Conservation (phyloP, 2,329 filamentous ascomycete species). For the Hyphodiscus sp. region DNA sequence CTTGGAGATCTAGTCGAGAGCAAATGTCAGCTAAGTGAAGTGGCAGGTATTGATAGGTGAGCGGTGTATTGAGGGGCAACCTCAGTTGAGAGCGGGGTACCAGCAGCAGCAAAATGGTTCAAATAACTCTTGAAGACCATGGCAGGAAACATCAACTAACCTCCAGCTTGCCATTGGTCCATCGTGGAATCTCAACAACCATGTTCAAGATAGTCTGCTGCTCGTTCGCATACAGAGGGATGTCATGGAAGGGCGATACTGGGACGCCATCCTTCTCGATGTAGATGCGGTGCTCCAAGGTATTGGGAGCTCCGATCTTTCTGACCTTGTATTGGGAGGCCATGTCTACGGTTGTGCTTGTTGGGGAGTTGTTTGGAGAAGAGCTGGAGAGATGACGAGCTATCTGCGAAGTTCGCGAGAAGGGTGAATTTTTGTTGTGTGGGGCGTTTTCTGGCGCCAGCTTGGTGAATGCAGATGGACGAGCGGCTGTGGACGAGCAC, state of each 20-base stretch:
- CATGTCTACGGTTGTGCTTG: slow-evolving; percentile 18
- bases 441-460: slow-evolving; percentile 15
- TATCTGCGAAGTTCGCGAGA: slow-evolving; percentile 32
- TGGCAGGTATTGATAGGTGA: neutral
- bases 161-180: slow-evolving; percentile 99
- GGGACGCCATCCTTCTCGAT: slow-evolving; percentile 95
- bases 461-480: slow-evolving; percentile 7
- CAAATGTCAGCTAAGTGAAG: slow-evolving; percentile 7
- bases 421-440: slow-evolving; percentile 22
- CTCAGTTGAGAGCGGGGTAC: slow-evolving; percentile 14
- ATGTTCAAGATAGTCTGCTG: slow-evolving; percentile 97
- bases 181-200: slow-evolving; percentile 98
- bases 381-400: slow-evolving; percentile 41
- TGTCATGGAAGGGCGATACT: slow-evolving; percentile 95
- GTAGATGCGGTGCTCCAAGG: slow-evolving; percentile 94
- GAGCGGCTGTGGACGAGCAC: slow-evolving; percentile 7
- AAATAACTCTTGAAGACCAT: slow-evolving; percentile 2
- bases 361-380: slow-evolving; percentile 18
- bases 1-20: slow-evolving; percentile 76
- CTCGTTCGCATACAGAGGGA: slow-evolving; percentile 94
- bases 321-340: slow-evolving; percentile 61
- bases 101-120: neutral
- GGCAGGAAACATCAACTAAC: slow-evolving; percentile 44
- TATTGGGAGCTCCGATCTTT: slow-evolving; percentile 86
- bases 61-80: neutral